Evolutionary conservation across 768 basidiomycete species (phyloP).

Genomic region (Phylloporus scabripes): DNA sequence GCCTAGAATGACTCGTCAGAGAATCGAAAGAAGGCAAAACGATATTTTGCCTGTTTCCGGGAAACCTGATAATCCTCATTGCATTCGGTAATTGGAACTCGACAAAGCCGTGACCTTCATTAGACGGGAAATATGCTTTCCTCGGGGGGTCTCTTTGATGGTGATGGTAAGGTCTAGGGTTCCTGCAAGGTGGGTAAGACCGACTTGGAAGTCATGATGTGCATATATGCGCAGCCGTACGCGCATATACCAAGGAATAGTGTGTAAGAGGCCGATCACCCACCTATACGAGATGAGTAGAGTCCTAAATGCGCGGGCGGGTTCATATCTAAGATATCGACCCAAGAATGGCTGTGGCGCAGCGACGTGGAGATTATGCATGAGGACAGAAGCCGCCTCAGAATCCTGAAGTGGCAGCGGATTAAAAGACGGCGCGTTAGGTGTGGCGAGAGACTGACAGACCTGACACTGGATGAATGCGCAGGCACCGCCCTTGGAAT

Average conservation of each 20-base stretch:
- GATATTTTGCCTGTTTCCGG: constrained; percentile 45
- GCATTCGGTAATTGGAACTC: constrained; percentile 49
- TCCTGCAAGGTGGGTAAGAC: constrained; percentile 12
- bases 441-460: constrained; percentile 11
- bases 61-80: constrained; percentile 56
- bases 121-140: constrained; percentile 10
- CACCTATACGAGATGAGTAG: constrained; percentile 73
- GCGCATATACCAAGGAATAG: constrained; percentile 12
- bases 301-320: constrained; percentile 69
- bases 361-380: constrained; percentile 52
- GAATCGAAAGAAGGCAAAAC: neutral
- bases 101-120: constrained; percentile 26
- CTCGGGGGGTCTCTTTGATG: constrained; percentile 14
- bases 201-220: neutral
- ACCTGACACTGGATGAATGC: constrained; percentile 88
- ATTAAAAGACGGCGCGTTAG: neutral
- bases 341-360: constrained; percentile 64
- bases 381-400: constrained; percentile 49
- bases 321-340: constrained; percentile 69
- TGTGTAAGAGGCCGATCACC: constrained; percentile 5
- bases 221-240: constrained; percentile 20
- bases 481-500: constrained; percentile 72
- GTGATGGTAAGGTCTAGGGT: constrained; percentile 20
- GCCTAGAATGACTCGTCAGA: constrained; percentile 22
- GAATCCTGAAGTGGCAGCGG: constrained; percentile 41